Percentiles rank a stretch among this genome's conserved stretches.
Evolutionary conservation across 176 grass and related monocot genomes (phyloP).

Genomic region (Bromus sterilis): DNA sequence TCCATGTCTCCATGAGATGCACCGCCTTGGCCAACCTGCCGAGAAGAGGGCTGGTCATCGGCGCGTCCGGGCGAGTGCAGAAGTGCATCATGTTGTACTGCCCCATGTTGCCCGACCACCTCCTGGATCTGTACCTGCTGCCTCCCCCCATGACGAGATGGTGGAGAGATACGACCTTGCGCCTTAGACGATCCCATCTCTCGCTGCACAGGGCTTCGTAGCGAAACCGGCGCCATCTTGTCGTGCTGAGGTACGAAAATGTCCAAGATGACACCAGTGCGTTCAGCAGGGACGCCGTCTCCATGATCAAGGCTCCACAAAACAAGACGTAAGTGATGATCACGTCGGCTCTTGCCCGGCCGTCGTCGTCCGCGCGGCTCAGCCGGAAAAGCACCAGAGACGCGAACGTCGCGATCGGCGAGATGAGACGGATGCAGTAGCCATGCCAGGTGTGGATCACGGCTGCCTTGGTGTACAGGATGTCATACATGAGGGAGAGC

Average conservation of each 20-base stretch:
- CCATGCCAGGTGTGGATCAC: too few species aligned
- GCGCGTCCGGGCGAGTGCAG: neutral
- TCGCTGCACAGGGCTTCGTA: neutral
- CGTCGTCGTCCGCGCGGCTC: neutral
- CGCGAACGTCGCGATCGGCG: neutral
- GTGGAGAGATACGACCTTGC: neutral
- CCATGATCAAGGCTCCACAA: conserved; percentile 4
- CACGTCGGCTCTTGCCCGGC: conserved; percentile 11
- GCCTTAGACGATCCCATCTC: neutral
- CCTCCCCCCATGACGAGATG: neutral
- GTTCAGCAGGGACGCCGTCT: conserved; percentile 4
- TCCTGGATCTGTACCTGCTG: neutral
- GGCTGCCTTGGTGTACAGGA: too few species aligned
- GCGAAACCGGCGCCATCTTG: neutral
- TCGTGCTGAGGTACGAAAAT: neutral
- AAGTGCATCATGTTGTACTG: neutral
- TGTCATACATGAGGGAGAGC: neutral
- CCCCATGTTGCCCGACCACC: neutral
- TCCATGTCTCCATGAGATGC: too few species aligned
- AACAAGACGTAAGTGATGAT: conserved; percentile 27
- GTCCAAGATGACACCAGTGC: neutral
- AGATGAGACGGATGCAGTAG: too few species aligned
- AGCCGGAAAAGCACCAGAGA: neutral
- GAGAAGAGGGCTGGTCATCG: too few species aligned
- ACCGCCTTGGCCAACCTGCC: too few species aligned